These are phyloP conservation scores for Fusarium brevicatenulatum DNA, from an alignment of 2,329 filamentous ascomycete genomes.

Conservation along the genomic window DNA sequence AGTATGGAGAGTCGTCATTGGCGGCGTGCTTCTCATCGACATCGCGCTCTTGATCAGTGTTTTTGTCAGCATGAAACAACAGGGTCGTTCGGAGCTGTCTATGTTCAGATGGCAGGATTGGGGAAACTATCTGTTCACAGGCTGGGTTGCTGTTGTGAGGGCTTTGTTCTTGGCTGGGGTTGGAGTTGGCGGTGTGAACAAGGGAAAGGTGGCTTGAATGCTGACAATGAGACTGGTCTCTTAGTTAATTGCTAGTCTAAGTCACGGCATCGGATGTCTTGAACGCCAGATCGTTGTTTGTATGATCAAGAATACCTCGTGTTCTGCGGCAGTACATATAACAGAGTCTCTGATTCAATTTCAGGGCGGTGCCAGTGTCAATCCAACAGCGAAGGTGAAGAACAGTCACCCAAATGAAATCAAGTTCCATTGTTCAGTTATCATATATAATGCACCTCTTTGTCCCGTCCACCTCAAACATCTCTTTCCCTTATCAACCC, in stretches of 20 bases:
- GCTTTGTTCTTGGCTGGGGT: conserved; percentile 33
- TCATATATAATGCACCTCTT: not conserved
- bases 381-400: not conserved
- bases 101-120: conserved; percentile 31
- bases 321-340: not conserved
- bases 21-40: conserved; percentile 32
- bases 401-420: no score
- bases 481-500: not conserved
- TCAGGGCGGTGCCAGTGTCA: not conserved
- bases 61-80: conserved; percentile 32
- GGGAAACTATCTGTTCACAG: conserved; percentile 31
- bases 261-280: fast-evolving
- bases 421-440: not conserved
- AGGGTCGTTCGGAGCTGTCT: conserved; percentile 11
- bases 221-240: not conserved
- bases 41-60: conserved; percentile 28
- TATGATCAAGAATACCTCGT: not conserved
- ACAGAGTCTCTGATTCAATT: not conserved
- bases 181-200: conserved; percentile 12
- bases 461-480: fast-evolving
- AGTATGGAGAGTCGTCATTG: conserved; percentile 36
- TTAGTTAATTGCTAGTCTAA: fast-evolving
- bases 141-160: conserved; percentile 24
- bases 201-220: conserved; percentile 17
- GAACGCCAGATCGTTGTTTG: not conserved